These are phyloP conservation scores for Pseudonectria foliicola DNA, from an alignment of 2,329 filamentous ascomycete genomes.

Conservation along the genomic window DNA sequence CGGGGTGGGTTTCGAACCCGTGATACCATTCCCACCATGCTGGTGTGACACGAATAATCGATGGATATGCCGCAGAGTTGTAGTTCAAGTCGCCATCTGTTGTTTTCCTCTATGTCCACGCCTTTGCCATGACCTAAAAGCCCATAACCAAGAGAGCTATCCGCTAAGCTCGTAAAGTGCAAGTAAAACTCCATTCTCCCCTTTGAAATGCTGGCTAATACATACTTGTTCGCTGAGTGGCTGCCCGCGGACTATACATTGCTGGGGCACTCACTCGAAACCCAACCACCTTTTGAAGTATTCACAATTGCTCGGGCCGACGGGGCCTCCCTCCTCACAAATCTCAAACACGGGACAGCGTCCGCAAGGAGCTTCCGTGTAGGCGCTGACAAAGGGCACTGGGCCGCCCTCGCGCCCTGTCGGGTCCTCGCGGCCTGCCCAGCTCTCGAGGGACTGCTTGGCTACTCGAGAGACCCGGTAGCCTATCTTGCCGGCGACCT, in stretches of 20 bases:
- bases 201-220: constrained; percentile 1
- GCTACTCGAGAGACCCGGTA: constrained; percentile 47
- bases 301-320: constrained; percentile 82
- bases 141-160: constrained; percentile 9
- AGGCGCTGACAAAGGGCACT: constrained; percentile 55
- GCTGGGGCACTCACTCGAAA: constrained; percentile 26
- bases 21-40: too few relatives aligned
- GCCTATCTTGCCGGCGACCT: constrained; percentile 40
- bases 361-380: constrained; percentile 86
- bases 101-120: constrained; percentile 13
- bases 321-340: constrained; percentile 83
- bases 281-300: constrained; percentile 85
- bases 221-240: not conserved
- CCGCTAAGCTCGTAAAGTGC: constrained; percentile 7
- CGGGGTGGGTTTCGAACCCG: too few relatives aligned
- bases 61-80: too few relatives aligned
- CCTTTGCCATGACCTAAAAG: constrained; percentile 20
- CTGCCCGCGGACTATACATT: not conserved
- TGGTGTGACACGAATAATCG: too few relatives aligned
- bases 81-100: too few relatives aligned
- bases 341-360: constrained; percentile 88
- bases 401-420: constrained; percentile 31
- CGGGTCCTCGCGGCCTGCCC: constrained; percentile 33
- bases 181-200: constrained; percentile 15
- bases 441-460: constrained; percentile 36